Evolutionary conservation across 1,284 basidiomycete species (phyloP).

Genomic region (Jaminaea rosea): DNA sequence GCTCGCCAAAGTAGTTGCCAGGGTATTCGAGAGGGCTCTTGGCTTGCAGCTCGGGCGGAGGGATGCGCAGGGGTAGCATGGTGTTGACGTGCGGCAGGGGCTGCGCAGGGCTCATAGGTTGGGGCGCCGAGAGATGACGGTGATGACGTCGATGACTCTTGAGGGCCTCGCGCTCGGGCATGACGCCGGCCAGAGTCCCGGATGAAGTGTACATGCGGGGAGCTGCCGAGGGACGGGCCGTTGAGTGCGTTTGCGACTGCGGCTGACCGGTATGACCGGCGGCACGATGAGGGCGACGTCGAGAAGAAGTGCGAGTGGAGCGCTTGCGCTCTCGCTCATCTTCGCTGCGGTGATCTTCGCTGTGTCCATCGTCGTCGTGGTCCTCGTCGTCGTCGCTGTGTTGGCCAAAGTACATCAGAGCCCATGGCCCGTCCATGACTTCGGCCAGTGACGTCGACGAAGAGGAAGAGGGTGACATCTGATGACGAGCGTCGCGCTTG

Average conservation of each 20-base stretch:
- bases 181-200: no score
- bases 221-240: no score
- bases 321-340: no score
- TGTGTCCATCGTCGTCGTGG: no score
- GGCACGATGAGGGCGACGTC: no score
- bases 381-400: not conserved
- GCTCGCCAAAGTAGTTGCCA: not conserved
- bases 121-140: not conserved
- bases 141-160: not conserved
- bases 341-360: no score
- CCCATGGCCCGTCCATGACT: not conserved
- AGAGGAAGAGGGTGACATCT: not conserved
- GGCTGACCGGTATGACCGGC: no score
- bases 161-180: not conserved
- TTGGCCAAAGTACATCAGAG: not conserved
- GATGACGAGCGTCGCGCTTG: no score
- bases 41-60: slow-evolving; percentile 1
- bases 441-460: not conserved
- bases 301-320: no score
- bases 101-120: not conserved
- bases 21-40: slow-evolving; percentile 2
- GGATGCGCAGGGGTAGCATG: slow-evolving; percentile 2
- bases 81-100: slow-evolving; percentile 6
- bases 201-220: no score
- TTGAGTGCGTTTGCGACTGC: no score